These are phyloP conservation scores for Boletus albobrunnescens DNA, from an alignment of 1,284 basidiomycete species.

Conservation along the genomic window DNA sequence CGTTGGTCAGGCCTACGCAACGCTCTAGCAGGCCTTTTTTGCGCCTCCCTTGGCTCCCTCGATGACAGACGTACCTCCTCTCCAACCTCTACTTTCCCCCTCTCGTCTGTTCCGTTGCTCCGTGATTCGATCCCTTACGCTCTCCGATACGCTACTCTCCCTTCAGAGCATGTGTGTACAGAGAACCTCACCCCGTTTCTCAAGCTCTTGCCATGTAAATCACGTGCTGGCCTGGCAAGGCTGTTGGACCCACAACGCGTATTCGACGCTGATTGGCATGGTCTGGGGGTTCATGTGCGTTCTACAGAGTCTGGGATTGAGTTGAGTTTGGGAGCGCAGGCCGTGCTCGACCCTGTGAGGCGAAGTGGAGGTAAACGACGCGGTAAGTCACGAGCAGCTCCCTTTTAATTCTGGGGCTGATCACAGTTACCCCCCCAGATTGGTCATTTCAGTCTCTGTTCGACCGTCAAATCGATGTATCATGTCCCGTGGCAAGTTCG, in stretches of 20 bases:
- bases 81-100: constrained; percentile 50
- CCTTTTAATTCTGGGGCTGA: neutral
- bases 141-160: constrained; percentile 73
- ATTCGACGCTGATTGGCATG: constrained; percentile 87
- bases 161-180: constrained; percentile 87
- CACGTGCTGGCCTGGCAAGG: constrained; percentile 81
- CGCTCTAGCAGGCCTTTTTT: constrained; percentile 89
- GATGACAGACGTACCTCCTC: constrained; percentile 70
- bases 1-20: constrained; percentile 86
- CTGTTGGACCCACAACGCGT: constrained; percentile 84
- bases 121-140: constrained; percentile 33
- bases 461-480: constrained; percentile 56
- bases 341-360: constrained; percentile 78
- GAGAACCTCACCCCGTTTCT: constrained; percentile 97
- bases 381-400: constrained; percentile 40
- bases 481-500: constrained; percentile 56
- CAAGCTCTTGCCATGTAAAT: constrained; percentile 91
- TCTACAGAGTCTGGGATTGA: constrained; percentile 46
- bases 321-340: constrained; percentile 75
- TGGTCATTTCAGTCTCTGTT: constrained; percentile 80
- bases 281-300: constrained; percentile 73
- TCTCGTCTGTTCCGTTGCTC: constrained; percentile 13
- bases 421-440: constrained; percentile 41
- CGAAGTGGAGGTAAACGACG: constrained; percentile 44
- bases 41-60: constrained; percentile 81